Base-by-base conservation (phyloP, 1,139 yeast species). In the Pichia sp. region DNA sequence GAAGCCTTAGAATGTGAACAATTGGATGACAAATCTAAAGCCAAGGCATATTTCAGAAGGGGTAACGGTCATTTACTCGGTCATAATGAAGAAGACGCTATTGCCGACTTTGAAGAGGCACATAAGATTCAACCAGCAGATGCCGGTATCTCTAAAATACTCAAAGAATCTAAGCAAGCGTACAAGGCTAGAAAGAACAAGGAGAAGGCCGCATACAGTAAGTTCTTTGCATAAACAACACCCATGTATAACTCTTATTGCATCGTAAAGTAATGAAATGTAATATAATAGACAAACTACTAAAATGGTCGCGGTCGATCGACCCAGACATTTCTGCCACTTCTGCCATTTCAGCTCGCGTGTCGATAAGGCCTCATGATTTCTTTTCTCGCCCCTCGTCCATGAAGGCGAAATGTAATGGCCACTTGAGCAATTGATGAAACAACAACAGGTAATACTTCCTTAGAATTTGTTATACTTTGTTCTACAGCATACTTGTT, bases 21-120 rank as follows among this genome's bases (percentile, higher is more conserved):
- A 3, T 67, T 82, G 11, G 86, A 78, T 40, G 82, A 75, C 41
- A 75, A 78, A 52, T 78, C 85, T 23, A 75, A 73, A 59, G 87
- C 94, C 8, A 89, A 89, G 68, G 96, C 96, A 0, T 68, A 75
- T 40, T 89, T 83, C 67, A 78, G 96, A 59, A 79, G 87, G 63
- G 96, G 95, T 28, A 68, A 76, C 56, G 96, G 94, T 1, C 70
- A 78, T 52, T 63, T 76, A 42, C 65, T 75, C 20, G 65, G 69
- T 23, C 82, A 82, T 57, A 80, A 85, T 57, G 85, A 81, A 47
- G 89, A 80, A 28, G 73, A 69, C 38, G 95, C 96, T 0, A 66
- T 81, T 41, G 62, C 61, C 26, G 82, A 79, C 49, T 74, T 89
- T 46, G 76, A 78, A 49, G 69, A 71, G 43, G 96, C 97, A 0